Evolutionary conservation across 1,284 basidiomycete species (phyloP).

Genomic region (Marasmius oreades): DNA sequence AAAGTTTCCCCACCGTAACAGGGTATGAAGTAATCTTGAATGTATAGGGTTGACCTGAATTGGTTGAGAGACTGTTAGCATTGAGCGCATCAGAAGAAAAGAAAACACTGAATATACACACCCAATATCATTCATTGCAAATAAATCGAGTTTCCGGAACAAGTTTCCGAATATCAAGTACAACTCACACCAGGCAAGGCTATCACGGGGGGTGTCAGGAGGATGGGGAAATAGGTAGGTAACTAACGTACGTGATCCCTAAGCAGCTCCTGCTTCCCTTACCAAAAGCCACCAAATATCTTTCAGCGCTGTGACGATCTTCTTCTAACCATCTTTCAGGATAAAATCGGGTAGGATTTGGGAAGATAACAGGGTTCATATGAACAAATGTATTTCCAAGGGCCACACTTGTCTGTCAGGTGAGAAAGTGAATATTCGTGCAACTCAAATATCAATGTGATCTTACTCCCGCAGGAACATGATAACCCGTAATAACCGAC

Average conservation of each 20-base stretch:
- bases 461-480: constrained; percentile 1
- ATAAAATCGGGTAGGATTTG: background rate
- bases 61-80: background rate
- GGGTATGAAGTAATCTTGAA: background rate
- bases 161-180: background rate
- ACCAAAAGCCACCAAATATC: background rate
- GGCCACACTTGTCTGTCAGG: background rate
- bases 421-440: background rate
- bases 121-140: background rate
- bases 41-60: background rate
- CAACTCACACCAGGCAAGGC: background rate
- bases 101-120: background rate
- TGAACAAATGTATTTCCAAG: background rate
- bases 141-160: background rate
- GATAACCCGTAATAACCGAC: background rate
- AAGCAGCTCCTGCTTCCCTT: background rate
- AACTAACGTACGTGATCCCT: background rate
- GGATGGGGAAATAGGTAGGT: background rate
- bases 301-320: background rate
- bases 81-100: background rate
- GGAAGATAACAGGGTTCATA: background rate
- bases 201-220: background rate
- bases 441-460: background rate
- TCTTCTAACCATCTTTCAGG: constrained; percentile 1
- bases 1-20: background rate